Base-by-base conservation (phyloP, 1,284 basidiomycete genomes). In the Rhodotorula glutinis region DNA sequence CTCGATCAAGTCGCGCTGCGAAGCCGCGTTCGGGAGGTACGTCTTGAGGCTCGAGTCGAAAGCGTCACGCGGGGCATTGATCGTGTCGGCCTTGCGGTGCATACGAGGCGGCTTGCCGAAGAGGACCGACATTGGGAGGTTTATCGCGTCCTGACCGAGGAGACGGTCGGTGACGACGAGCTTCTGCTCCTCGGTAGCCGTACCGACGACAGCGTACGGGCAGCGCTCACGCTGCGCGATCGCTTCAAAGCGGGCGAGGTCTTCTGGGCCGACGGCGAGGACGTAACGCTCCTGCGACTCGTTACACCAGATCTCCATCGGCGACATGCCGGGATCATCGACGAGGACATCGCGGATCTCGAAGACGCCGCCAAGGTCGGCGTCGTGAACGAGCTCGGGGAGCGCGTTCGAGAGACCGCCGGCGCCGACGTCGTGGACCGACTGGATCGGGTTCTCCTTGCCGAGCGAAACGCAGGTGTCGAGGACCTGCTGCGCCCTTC, bases 261-360 rank as follows among this genome's bases (percentile, higher is more conserved):
- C 52, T 46, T 86, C 83, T 5, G 86, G 84, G 1, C 84, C 84
- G 67, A 96, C 85, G 23, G 92, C 96, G 41, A 98, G 84, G 43
- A 98, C 96, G 77, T 98, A 98, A 53, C 96, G 88, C 78, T 99
- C 95, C 81, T 99, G 95, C 72, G 88, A 91, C 81, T 99, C 96
- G 80, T 99, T 99, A 80, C 96, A 98, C 95, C 95, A 99, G 69
- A 98, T 98, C 81, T 98, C 95, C 93, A 98, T 97, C 0, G 95
- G 96, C 14, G 91, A 94, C 91, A 99, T 92, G 55, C 88, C 88
- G 41, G 85, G 84, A 79, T 98, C 96, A 47, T 92, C 95, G 54
- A 97, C 86, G 33, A 91, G 85, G 13, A 98, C 87, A 74, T 98
- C 90, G 25, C 95, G 84, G 75, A 98, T 93, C 82, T 98, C 95